Evolutionary conservation across 306 rosid species (phyloP), one percentile per base, ranked within the genome.

Genomic region (Trifolium dubium): DNA sequence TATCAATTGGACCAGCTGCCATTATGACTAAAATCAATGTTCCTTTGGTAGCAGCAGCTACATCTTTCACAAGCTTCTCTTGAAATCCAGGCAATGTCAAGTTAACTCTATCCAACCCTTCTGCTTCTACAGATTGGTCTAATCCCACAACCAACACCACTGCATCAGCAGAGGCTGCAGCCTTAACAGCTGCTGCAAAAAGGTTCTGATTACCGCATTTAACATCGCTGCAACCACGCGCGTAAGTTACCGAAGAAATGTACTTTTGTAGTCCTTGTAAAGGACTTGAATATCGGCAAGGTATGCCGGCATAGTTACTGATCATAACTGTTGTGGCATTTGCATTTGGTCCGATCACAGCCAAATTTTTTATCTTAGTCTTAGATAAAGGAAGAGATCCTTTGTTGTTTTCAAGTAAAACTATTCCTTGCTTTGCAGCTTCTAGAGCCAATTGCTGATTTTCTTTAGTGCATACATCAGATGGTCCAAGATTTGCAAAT

Each of bases 11-110:
- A 51, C 97, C 89, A 23, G 93, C 96, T 7, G 97, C 87, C 97
- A 92, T 85, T 30, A 92, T 79, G 18, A 88, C 90, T 15, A 89
- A 74, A 55, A 89, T 70, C 23, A 92, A 83, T 19, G 68, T 83
- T 54, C 97, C 97, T 13, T 82, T 77, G 11, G 92, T 68, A 8
- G 88, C 82, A 28, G 23, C 53, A 49, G 84, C 86, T 40, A 89
- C 97, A 71, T 86, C 83, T 62, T 58, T 75, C 54, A 92, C 83
- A 63, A 92, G 93, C 77, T 82, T 85, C 56, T 84, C 89, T 76
- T 92, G 98, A 82, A 77, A 92, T 11, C 96, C 92, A 13, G 98
- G 96, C 58, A 92, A 76, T 51, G 91, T 86, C 81, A 92, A 69
- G 75, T 84, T 85, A 74, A 51, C 92, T 80, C 96, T 54, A 60